A percentile compares a stretch with the other conserved stretches of the same genome.
phyloP scores from a whole-genome alignment of 1,284 basidiomycete genomes.

The Grifola frondosa region DNA sequence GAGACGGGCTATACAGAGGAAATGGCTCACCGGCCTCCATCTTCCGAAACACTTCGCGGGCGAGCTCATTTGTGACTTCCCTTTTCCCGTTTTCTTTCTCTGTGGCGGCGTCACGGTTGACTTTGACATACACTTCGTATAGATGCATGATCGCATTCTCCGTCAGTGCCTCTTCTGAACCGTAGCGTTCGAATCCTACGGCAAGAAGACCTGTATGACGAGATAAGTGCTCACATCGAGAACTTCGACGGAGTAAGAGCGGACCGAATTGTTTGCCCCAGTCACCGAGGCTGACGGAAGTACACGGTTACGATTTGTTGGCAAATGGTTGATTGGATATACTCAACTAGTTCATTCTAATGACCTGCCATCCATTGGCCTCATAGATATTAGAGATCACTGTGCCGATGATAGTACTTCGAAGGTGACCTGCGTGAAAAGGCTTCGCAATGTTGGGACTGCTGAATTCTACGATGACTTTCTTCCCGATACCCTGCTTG shows the following conservation, averaged over 20 bases:
- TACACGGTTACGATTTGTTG: too few relatives aligned
- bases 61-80: slow-evolving; percentile 95
- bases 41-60: slow-evolving; percentile 78
- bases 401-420: slow-evolving; percentile 96
- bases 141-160: slow-evolving; percentile 93
- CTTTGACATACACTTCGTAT: slow-evolving; percentile 90
- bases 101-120: slow-evolving; percentile 88
- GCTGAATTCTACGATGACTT: slow-evolving; percentile 83
- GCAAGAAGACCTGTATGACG: slow-evolving; percentile 85
- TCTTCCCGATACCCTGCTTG: slow-evolving; percentile 73
- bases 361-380: slow-evolving; percentile 89
- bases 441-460: slow-evolving; percentile 97
- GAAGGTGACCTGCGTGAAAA: slow-evolving; percentile 95
- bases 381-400: slow-evolving; percentile 91
- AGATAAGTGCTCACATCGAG: neutral
- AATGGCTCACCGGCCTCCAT: too few relatives aligned
- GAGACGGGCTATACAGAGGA: too few relatives aligned
- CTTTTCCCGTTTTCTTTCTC: too few relatives aligned
- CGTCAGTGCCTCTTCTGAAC: slow-evolving; percentile 79
- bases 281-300: slow-evolving; percentile 84
- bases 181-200: slow-evolving; percentile 89
- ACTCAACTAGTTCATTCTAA: slow-evolving; percentile 94
- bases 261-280: slow-evolving; percentile 86
- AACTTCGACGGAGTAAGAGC: neutral
- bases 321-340: too few relatives aligned